phyloP scores from a whole-genome alignment of 176 grass and related monocot genomes.

The Hordeum vulgare region MorexV3_pseudomolecules_assembly NC_058524.1:104876104-104876603 shows the following conservation, averaged over 20 bases:
- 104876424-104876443: not conserved
- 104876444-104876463: too few relatives aligned
- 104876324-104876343: not conserved
- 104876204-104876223: not conserved
- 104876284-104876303: not conserved
- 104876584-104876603: not conserved
- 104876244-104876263: not conserved
- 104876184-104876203: not conserved
- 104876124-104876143: not conserved
- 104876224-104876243: constrained; percentile 17
- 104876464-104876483: too few relatives aligned
- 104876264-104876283: not conserved
- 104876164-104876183: not conserved
- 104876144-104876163: not conserved
- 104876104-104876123: too few relatives aligned
- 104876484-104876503: too few relatives aligned
- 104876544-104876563: too few relatives aligned
- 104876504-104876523: too few relatives aligned
- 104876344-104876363: not conserved
- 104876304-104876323: not conserved
- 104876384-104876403: not conserved
- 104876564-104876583: not conserved
- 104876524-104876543: too few relatives aligned
- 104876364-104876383: not conserved
- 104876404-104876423: not conserved